Conservation (phyloP, 2,329 filamentous ascomycete genomes). For the Neonectria sp. region DNA sequence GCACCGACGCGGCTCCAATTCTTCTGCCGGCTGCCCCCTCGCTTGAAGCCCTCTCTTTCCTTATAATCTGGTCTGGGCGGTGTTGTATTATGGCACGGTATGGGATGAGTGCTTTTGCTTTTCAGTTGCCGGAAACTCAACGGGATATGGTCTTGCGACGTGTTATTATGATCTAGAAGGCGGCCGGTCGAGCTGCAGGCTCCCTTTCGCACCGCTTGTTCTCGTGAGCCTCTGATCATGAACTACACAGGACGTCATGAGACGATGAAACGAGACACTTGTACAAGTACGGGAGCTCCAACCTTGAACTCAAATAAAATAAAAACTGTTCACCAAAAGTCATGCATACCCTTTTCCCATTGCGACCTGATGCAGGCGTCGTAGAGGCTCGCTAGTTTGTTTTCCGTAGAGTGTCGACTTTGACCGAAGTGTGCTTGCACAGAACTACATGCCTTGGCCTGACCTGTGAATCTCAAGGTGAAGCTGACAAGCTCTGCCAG, state of each 20-base stretch:
- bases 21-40: slow-evolving; percentile 33
- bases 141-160: slow-evolving; percentile 53
- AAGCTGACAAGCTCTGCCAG: not conserved
- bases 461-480: not conserved
- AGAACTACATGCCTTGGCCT: not conserved
- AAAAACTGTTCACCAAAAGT: slow-evolving; percentile 26
- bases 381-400: no score
- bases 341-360: not conserved
- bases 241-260: slow-evolving; percentile 42
- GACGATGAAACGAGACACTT: slow-evolving; percentile 49
- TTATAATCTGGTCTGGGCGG: slow-evolving; percentile 57
- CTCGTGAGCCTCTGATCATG: slow-evolving; percentile 45
- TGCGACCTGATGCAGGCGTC: not conserved
- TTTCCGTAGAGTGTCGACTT: no score
- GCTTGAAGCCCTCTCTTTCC: slow-evolving; percentile 45
- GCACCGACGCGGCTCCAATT: slow-evolving; percentile 20
- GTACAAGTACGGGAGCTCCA: slow-evolving; percentile 48
- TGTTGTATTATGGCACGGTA: slow-evolving; percentile 61
- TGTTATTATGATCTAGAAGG: slow-evolving; percentile 52
- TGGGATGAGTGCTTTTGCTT: slow-evolving; percentile 57
- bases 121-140: slow-evolving; percentile 53
- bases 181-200: slow-evolving; percentile 46
- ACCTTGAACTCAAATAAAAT: slow-evolving; percentile 39
- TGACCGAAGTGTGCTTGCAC: not conserved
- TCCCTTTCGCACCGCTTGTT: slow-evolving; percentile 37